Evolutionary conservation across 2,329 filamentous ascomycete genomes (phyloP), one percentile per base, ranked within the genome.

Genomic region (Lecanosticta acicola): DNA sequence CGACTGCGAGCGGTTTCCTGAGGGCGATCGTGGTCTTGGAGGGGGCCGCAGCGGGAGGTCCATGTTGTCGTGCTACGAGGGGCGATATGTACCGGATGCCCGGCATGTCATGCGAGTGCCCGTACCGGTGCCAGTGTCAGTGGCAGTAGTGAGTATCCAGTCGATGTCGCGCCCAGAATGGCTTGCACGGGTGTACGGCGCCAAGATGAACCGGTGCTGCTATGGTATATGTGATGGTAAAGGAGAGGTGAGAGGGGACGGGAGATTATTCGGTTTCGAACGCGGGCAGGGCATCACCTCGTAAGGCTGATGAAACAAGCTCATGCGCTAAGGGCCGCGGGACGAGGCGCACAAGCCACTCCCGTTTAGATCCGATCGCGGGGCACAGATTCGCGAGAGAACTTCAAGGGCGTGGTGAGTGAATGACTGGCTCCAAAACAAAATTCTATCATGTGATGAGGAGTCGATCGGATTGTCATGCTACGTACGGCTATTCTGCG

Each of bases 1-100:
- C 9, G 63, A 64, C 26, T 62, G 59, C 19, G 63, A 64, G 17
- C 62, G 48, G 32, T 59, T 55, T 24, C 58, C 60, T 18, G 56
- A 55, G 19, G 62, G 62, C 16, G 59, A 59, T 19, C 56, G 57
- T 41, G 61, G 62, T 21, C 58, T 45, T 37, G 60, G 61, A 32
- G 61, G 62, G 14, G 59, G 61, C 38, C 56, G 56, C 46, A 63
- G 61, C 54, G 39, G 39, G n/a, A 41, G n/a, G 17, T 41, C 35
- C 35, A 37, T 37, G 35, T 17, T 5, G 7, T 29, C 24, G 24
- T 29, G 24, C 24, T 29, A 29, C 11, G 24, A 29, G 24, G 24
- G 24, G n/a, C n/a, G n/a, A n/a, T 11, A 11, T 29, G 24, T 29
- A 29, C 24, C 24, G 11, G 24, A 29, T 29, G 7, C 5, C 24